Evolutionary conservation across 345 rosid genomes (phyloP), one percentile per base, ranked within the genome.

Genomic region (Salix udensis): DNA sequence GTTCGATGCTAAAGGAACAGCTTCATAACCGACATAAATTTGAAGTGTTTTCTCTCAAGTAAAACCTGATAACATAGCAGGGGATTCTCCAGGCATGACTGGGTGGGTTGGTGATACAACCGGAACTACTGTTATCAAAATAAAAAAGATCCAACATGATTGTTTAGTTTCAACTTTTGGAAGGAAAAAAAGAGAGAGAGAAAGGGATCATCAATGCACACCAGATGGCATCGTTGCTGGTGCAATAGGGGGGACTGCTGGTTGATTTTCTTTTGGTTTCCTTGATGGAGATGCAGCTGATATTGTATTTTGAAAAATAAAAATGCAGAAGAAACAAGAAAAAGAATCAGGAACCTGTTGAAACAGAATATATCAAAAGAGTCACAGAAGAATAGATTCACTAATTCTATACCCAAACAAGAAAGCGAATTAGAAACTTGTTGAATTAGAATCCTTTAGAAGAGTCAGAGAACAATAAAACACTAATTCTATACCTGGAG

Each of bases 1-100:
- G 52, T 77, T 68, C 10, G 7, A 53, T 26, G 42, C 77, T 50
- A 76, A 67, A 80, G 71, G 65, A 66, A 67, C 44, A 80, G 74
- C 36, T 67, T 75, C 7, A 71, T 26, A 26, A 50, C 42, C 21
- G 75, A 65, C 58, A 42, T 50, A 37, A 62, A 74, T 79, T 53
- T 42, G 3, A 77, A 72, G 67, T 71, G 14, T 67, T 30, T 46
- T 75, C 71, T 19, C 44, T 21, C 53, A 26, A 78, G 74, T 55
- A n/a, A 76, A 82, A 90, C 95, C 91, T 84, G 87, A 84, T 66
- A 86, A 76, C 26, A 39, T 74, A 76, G 91, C 60, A 24, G 90
- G 91, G 40, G 92, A 39, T 68, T 75, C 73, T 75, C 79, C 82
- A 16, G 88, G 90, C 72, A 79, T 21, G 34, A 74, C 64, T 7